Base-by-base conservation (phyloP, 768 basidiomycete species). In the Xanthoconium purpureum region DNA sequence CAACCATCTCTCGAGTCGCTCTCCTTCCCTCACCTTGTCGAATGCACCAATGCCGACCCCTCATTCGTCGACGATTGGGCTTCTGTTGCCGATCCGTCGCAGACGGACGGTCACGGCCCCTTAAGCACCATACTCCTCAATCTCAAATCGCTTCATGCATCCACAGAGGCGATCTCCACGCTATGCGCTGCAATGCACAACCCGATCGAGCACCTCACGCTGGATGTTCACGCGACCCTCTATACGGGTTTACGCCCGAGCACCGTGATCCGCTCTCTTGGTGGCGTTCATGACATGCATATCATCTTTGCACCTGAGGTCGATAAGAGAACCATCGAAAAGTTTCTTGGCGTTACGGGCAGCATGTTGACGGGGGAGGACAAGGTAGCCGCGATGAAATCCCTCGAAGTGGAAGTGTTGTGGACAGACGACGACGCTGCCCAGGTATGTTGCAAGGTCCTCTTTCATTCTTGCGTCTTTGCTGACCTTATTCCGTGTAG, bases 281-380 rank as follows among this genome's bases (percentile, higher is more conserved):
- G 56, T 5, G 71, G 71, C 3, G 68, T 71, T 20, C 63, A 58
- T 14, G 59, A 71, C 24, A 62, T 71, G 71, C 65, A 65, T 30
- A 49, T 71, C 36, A 37, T 71, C 39, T 71, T 71, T 40, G 62
- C 56, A 3, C 57, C 70, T n/a, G 71, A 67, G 24, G 70, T 71
- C 20, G 70, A 71, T 47, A 71, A 66, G 61, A 53, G 70, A 44
- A 71, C 71, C 0, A 67, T 66, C 11, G 70, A 72, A 39, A 71
- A 71, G 33, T 71, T 71, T 37, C 66, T 71, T 24, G 67, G 60
- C 0, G 55, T 63, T 0, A 64, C 66, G 18, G 70, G 70, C 15
- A 58, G 53, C 35, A 62, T 63, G 47, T 29, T 71, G 13, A 54
- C 64, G 1, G 63, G 60, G 6, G 54, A 48, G 14, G 42, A 55